Base-by-base conservation (phyloP, 2,329 filamentous ascomycete genomes). In the Didymellaceae sp. region DNA sequence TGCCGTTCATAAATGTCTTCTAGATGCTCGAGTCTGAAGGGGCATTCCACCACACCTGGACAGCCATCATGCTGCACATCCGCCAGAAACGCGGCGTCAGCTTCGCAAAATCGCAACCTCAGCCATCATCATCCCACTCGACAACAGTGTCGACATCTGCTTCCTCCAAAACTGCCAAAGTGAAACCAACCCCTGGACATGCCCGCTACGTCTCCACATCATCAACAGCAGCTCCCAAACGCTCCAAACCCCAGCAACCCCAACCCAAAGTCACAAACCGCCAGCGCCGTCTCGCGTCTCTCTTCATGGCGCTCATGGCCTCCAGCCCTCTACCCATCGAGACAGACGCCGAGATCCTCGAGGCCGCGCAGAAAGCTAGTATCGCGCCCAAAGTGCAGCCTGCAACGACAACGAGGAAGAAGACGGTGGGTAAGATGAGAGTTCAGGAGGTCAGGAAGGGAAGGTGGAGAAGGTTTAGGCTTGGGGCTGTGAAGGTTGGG, bases 281-380 rank as follows among this genome's bases (percentile, higher is more conserved):
- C 13, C 55, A 61, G 20, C 55, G 52, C 14, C 40, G 58, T 8
- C 47, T 61, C 4, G 55, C 55, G 6, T 61, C 57, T 1, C 51
- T 62, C 5, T 53, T 61, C n/a, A 55, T 62, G 13, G 58, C 58
- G 1, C 37, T 61, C 14, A 45, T 61, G 35, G 54, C 59, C 0
- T 56, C 55, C 26, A 61, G 54, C 20, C 49, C 56, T 1, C 45
- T 58, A 21, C 58, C 56, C 16, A 54, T 59, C 24, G 59, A 59
- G 31, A 42, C 58, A 3, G 52, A 61, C 9, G 45, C 59, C 31
- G 48, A 61, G 18, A 62, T 55, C 10, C 46, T 62, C 3, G 47
- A 61, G 35, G 52, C 52, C 5, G 59, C 59, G 4, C 51, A 57
- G 20, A 52, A 53, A 31, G 47, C 35, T 14, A 49, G 33, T 34